Evolutionary conservation across 164 flowering plant genomes (phyloP).

Genomic region (Chimonanthus praecox): DNA sequence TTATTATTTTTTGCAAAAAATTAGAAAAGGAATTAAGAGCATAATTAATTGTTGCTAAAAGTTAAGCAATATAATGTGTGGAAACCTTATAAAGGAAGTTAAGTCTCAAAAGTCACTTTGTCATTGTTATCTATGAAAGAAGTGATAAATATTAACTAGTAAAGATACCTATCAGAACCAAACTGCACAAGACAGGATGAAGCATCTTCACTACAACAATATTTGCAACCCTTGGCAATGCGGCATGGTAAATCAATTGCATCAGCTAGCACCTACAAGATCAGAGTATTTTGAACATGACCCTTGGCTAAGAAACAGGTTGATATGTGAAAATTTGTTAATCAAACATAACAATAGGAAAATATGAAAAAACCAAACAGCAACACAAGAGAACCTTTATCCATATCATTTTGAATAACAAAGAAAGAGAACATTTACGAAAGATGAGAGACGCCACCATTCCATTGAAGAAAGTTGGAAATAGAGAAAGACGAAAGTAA

Average conservation of each 20-base stretch:
- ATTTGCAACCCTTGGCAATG: constrained; percentile 91
- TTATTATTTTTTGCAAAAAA: too few relatives aligned
- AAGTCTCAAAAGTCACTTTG: too few relatives aligned
- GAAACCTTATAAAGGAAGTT: too few relatives aligned
- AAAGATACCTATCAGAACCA: constrained; percentile 61
- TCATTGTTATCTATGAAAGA: neutral
- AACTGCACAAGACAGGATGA: constrained; percentile 89
- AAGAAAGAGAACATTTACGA: too few relatives aligned
- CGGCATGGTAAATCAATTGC: constrained; percentile 87
- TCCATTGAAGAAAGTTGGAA: too few relatives aligned
- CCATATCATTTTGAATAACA: neutral
- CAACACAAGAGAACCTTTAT: neutral
- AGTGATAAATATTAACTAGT: too few relatives aligned
- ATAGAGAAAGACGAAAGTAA: too few relatives aligned
- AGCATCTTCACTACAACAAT: constrained; percentile 70
- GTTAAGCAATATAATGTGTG: too few relatives aligned
- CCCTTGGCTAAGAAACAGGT: neutral
- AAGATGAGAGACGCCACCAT: too few relatives aligned
- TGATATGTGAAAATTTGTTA: neutral
- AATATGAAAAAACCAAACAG: neutral
- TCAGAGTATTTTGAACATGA: neutral
- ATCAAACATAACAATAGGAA: neutral
- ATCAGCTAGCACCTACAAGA: constrained; percentile 81
- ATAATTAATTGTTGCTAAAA: too few relatives aligned
- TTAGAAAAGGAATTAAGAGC: too few relatives aligned